phyloP scores from a whole-genome alignment of 2,329 filamentous ascomycete genomes.

The Phialophora chinensis region DNA sequence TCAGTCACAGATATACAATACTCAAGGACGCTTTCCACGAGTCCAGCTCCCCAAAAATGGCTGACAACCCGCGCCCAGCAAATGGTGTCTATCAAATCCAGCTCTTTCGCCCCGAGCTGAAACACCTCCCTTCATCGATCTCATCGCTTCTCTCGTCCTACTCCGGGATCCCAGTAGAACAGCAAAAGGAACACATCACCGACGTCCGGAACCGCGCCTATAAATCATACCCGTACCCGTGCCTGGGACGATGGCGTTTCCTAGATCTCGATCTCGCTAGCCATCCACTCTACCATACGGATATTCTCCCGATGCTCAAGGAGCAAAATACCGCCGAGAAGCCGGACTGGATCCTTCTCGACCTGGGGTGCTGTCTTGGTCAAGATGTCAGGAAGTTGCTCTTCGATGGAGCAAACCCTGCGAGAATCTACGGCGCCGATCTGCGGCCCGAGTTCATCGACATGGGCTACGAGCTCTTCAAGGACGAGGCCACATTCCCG shows the following conservation, averaged over 20 bases:
- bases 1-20: not conserved
- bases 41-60: not conserved
- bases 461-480: conserved; percentile 52
- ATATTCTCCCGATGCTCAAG: conserved; percentile 36
- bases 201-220: conserved; percentile 40
- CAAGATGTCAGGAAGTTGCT: conserved; percentile 54
- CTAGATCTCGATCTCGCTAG: conserved; percentile 48
- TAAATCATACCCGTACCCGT: conserved; percentile 48
- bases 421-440: conserved; percentile 48
- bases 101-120: conserved; percentile 28
- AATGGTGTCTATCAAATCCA: not conserved
- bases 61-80: not conserved
- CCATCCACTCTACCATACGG: conserved; percentile 43
- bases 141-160: conserved; percentile 32
- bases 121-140: conserved; percentile 27
- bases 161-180: conserved; percentile 29
- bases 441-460: conserved; percentile 49
- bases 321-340: not conserved
- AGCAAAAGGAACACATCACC: conserved; percentile 35
- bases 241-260: conserved; percentile 53
- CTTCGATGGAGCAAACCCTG: conserved; percentile 56
- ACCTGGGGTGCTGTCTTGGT: conserved; percentile 53
- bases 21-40: not conserved
- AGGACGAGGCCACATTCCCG: conserved; percentile 45
- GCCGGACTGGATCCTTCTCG: conserved; percentile 45